These are phyloP conservation scores for Malus asiatica DNA, from an alignment of 306 rosid genomes.

Conservation along the genomic window DNA sequence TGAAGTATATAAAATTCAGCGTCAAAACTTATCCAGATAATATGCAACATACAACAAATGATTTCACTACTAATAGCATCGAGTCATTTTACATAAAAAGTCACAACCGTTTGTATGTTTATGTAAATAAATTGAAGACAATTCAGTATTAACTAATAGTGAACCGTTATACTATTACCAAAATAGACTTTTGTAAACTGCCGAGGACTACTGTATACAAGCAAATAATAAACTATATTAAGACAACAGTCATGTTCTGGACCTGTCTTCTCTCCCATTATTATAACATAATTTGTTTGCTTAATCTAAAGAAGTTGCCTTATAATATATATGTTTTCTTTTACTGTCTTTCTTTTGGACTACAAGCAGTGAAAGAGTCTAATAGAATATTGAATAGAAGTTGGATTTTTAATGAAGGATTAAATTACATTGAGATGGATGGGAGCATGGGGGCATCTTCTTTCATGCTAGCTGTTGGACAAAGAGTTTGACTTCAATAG, in stretches of 20 bases:
- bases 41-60: no score
- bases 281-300: not conserved
- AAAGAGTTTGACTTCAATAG: not conserved
- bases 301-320: not conserved
- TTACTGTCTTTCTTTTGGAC: not conserved
- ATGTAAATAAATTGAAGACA: no score
- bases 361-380: not conserved
- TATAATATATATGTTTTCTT: not conserved
- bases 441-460: no score
- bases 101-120: not conserved
- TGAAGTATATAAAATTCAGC: no score
- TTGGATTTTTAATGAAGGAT: not conserved
- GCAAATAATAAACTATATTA: not conserved
- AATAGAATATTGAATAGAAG: not conserved
- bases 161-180: no score
- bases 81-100: no score
- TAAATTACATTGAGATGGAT: no score
- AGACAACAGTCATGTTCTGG: not conserved
- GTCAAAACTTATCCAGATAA: not conserved
- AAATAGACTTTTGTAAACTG: not conserved
- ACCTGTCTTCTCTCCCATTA: not conserved
- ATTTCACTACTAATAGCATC: not conserved
- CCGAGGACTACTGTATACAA: not conserved
- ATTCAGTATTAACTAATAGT: no score
- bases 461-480: not conserved